These are phyloP conservation scores for Pseudocercospora fuligena DNA, from an alignment of 2,329 filamentous ascomycete species.

Conservation along the genomic window DNA sequence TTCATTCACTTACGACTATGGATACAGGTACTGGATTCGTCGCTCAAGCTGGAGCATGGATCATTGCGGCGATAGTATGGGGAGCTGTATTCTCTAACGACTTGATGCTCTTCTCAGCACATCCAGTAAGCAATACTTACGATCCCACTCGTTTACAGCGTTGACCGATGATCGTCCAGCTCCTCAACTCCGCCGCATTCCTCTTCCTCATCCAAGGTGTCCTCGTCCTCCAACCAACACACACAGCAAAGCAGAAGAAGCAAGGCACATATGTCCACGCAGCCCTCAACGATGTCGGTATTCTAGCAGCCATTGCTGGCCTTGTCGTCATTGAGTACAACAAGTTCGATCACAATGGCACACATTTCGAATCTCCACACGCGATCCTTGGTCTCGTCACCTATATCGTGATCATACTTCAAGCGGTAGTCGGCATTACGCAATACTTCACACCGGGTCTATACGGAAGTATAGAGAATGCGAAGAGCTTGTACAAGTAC, in stretches of 20 bases:
- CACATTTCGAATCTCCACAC: slow-evolving; percentile 80
- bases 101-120: slow-evolving; percentile 82
- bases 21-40: slow-evolving; percentile 75
- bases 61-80: slow-evolving; percentile 80
- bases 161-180: slow-evolving; percentile 32
- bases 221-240: slow-evolving; percentile 85
- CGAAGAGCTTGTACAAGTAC: slow-evolving; percentile 87
- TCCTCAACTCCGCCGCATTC: slow-evolving; percentile 61
- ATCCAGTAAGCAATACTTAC: slow-evolving; percentile 68
- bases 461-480: slow-evolving; percentile 78
- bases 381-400: slow-evolving; percentile 81
- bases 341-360: slow-evolving; percentile 70
- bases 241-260: slow-evolving; percentile 74
- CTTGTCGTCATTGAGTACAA: slow-evolving; percentile 79
- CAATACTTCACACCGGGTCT: slow-evolving; percentile 76
- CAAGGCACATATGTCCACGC: slow-evolving; percentile 69
- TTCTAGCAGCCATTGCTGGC: slow-evolving; percentile 67
- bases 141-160: not conserved
- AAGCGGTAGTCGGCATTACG: slow-evolving; percentile 79
- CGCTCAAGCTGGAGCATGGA: slow-evolving; percentile 76
- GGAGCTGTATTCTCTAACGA: slow-evolving; percentile 71
- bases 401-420: slow-evolving; percentile 70
- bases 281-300: slow-evolving; percentile 68
- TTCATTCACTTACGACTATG: slow-evolving; percentile 1
- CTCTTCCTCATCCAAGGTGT: slow-evolving; percentile 79